Conservation (phyloP, 1,284 basidiomycete species). For the Laetiporus sulphureus region DNA sequence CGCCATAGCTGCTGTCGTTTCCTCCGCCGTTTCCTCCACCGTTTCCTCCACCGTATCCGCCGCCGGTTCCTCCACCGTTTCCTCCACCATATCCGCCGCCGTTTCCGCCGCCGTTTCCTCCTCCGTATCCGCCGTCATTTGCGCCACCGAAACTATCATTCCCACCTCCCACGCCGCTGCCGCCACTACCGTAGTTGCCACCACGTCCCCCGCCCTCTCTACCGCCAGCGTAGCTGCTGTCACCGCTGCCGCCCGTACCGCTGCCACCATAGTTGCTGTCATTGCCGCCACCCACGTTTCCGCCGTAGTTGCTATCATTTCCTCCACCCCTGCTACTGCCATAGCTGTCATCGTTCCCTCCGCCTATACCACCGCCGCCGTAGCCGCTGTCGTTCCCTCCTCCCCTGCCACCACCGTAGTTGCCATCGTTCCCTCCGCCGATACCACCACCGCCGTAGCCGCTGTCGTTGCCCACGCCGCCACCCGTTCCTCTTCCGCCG, state of each 20-base stretch:
- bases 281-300: too few species aligned
- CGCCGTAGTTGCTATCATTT: conserved; percentile 4
- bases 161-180: background rate
- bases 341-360: conserved; percentile 6
- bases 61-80: conserved; percentile 5
- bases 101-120: conserved; percentile 6
- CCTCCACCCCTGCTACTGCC: conserved; percentile 7
- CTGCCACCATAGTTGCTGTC: too few species aligned
- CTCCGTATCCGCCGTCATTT: conserved; percentile 9
- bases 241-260: conserved; percentile 1
- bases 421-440: conserved; percentile 4
- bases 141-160: too few species aligned
- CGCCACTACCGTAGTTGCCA: too few species aligned
- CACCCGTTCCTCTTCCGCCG: background rate
- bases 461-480: background rate
- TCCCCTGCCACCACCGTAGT: conserved; percentile 8
- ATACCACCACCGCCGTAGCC: background rate
- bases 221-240: conserved; percentile 2
- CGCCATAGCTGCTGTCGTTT: conserved; percentile 9
- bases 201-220: too few species aligned
- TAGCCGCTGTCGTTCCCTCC: conserved; percentile 5
- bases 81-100: conserved; percentile 6
- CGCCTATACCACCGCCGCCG: background rate
- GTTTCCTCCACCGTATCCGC: conserved; percentile 6
- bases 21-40: conserved; percentile 1